A percentile compares a stretch with the other conserved stretches of the same genome.
These are phyloP conservation scores for Podospora anserina DNA, from an alignment of 495 filamentous ascomycete species.

Conservation along the genomic window DNA sequence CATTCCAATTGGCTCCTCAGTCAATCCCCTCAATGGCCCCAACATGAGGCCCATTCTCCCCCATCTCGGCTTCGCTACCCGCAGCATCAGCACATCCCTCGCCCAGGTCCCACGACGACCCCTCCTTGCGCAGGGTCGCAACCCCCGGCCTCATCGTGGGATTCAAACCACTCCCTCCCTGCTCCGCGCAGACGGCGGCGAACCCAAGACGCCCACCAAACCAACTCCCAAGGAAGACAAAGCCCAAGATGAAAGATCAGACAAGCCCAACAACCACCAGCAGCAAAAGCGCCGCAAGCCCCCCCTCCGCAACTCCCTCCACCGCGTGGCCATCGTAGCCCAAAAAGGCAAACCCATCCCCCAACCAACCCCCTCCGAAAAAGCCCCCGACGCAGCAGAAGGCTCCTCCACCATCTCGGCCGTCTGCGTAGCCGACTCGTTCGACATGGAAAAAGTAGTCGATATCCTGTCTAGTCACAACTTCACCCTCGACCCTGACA, in stretches of 20 bases:
- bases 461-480: slow-evolving; percentile 69
- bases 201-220: slow-evolving; percentile 8
- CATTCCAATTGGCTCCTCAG: no score
- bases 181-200: slow-evolving; percentile 29
- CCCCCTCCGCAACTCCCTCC: slow-evolving; percentile 44
- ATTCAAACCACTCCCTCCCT: slow-evolving; percentile 43
- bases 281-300: slow-evolving; percentile 45
- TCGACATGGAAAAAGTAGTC: slow-evolving; percentile 69
- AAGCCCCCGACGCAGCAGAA: slow-evolving; percentile 16
- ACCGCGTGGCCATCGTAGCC: slow-evolving; percentile 41
- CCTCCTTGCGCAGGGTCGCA: slow-evolving; percentile 27
- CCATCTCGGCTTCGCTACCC: slow-evolving; percentile 19
- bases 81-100: slow-evolving; percentile 15
- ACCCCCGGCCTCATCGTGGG: slow-evolving; percentile 28
- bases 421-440: slow-evolving; percentile 81
- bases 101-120: slow-evolving; percentile 6
- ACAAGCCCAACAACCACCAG: slow-evolving; percentile 5
- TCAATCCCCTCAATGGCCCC: slow-evolving; percentile 24
- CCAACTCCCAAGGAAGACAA: slow-evolving; percentile 10
- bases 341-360: slow-evolving; percentile 33
- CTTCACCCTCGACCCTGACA: slow-evolving; percentile 60
- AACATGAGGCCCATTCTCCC: slow-evolving; percentile 29
- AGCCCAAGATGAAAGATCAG: slow-evolving; percentile 8
- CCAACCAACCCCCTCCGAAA: slow-evolving; percentile 17
- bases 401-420: slow-evolving; percentile 66